Percentiles rank a stretch among this genome's conserved stretches.
Evolutionary conservation across 2,329 filamentous ascomycete genomes (phyloP).

Genomic region (Helotiales sp.): DNA sequence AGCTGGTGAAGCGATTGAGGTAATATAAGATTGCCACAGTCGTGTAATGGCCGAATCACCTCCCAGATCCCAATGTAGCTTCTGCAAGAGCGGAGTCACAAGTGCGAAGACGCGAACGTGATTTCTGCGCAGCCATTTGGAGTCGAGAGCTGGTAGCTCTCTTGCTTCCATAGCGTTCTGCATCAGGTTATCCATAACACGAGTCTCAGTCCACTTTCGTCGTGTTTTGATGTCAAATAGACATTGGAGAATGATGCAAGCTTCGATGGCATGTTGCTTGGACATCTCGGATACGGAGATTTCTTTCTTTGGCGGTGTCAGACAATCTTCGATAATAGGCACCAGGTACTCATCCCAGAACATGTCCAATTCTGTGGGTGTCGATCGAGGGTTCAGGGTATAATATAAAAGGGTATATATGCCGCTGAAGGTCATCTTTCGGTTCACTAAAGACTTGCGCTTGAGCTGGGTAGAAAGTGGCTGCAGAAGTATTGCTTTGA

Average conservation of each 20-base stretch:
- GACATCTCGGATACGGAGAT: slow-evolving; percentile 36
- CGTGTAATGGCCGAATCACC: slow-evolving; percentile 54
- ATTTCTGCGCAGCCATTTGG: slow-evolving; percentile 83
- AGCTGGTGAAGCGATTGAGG: slow-evolving; percentile 65
- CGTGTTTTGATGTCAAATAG: slow-evolving; percentile 59
- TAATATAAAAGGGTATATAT: slow-evolving; percentile 85
- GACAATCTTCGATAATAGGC: slow-evolving; percentile 60
- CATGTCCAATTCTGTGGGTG: slow-evolving; percentile 64
- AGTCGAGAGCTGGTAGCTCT: slow-evolving; percentile 82
- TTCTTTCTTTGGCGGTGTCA: slow-evolving; percentile 38
- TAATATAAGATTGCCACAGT: slow-evolving; percentile 63
- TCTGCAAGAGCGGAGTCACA: slow-evolving; percentile 59
- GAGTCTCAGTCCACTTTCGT: slow-evolving; percentile 73
- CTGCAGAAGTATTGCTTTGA: slow-evolving; percentile 65
- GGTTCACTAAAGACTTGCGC: slow-evolving; percentile 51
- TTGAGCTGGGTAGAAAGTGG: slow-evolving; percentile 70
- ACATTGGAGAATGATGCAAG: slow-evolving; percentile 70
- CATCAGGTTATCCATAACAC: slow-evolving; percentile 59
- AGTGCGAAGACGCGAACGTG: slow-evolving; percentile 63
- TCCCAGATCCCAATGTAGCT: slow-evolving; percentile 61
- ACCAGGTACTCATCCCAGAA: slow-evolving; percentile 78
- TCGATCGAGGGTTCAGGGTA: slow-evolving; percentile 69
- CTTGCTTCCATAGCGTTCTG: slow-evolving; percentile 45
- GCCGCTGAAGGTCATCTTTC: slow-evolving; percentile 61
- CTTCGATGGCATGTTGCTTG: slow-evolving; percentile 55